phyloP scores from a whole-genome alignment of 1,284 basidiomycete genomes.

The Ceratobasidium sp. region DNA sequence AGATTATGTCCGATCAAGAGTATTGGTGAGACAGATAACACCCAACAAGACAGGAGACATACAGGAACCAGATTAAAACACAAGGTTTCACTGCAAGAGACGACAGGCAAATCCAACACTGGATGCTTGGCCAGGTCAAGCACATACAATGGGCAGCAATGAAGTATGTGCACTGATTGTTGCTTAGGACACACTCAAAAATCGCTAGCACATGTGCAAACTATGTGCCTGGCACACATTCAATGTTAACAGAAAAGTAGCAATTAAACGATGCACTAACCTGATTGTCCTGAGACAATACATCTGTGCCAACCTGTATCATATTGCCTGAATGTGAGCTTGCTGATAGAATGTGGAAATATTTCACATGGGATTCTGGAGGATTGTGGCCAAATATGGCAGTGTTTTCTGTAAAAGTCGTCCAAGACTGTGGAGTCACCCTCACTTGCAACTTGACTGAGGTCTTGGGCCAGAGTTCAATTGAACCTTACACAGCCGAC shows the following conservation, averaged over 20 bases:
- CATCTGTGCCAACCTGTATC: background rate
- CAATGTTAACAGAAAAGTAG: background rate
- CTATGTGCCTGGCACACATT: background rate
- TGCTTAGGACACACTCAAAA: background rate
- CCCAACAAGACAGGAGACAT: background rate
- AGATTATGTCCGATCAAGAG: slow-evolving; percentile 1
- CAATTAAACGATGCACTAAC: background rate
- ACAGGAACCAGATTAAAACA: background rate
- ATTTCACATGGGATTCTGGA: background rate
- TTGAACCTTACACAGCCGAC: background rate
- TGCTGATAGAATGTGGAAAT: slow-evolving; percentile 17
- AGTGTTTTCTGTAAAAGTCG: background rate
- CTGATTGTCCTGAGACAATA: background rate
- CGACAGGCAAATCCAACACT: background rate
- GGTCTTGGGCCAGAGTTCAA: slow-evolving; percentile 8
- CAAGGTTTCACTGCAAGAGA: background rate
- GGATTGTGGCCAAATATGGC: background rate
- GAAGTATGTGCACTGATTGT: background rate
- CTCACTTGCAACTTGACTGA: background rate
- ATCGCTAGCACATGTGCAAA: slow-evolving; percentile 9
- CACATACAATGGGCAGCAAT: background rate
- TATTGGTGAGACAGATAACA: no score
- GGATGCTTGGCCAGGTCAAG: background rate
- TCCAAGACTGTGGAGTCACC: background rate
- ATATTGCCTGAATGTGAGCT: background rate